A percentile compares a stretch with the other conserved stretches of the same genome.
Evolutionary conservation across 2,329 filamentous ascomycete genomes (phyloP).

Genomic region (Zopfia rhizophila): DNA sequence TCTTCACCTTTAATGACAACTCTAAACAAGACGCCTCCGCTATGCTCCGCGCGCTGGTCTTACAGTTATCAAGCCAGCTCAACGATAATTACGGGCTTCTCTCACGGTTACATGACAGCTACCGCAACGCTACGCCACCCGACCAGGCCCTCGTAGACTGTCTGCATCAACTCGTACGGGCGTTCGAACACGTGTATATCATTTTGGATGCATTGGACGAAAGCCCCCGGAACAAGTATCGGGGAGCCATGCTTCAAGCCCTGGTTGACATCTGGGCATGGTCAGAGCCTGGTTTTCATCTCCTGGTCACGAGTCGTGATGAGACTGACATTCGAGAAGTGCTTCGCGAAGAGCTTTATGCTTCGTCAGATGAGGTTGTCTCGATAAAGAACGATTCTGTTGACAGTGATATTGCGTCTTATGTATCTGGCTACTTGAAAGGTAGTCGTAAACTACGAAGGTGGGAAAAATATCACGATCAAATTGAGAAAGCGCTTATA

Average conservation of each 20-base stretch:
- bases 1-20: constrained; percentile 17
- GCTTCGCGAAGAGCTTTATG: constrained; percentile 23
- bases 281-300: constrained; percentile 10
- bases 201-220: no score
- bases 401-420: constrained; percentile 33
- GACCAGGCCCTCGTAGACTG: no score
- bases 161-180: no score
- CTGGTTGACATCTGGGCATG: constrained; percentile 14
- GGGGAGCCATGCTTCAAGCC: no score
- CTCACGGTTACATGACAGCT: constrained; percentile 8
- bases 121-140: no score
- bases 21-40: constrained; percentile 13
- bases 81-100: constrained; percentile 10
- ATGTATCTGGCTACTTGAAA: constrained; percentile 26
- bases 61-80: constrained; percentile 16
- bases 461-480: constrained; percentile 22
- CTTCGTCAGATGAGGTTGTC: constrained; percentile 18
- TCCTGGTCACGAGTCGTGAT: constrained; percentile 20
- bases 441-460: constrained; percentile 9
- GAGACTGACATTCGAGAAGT: constrained; percentile 19
- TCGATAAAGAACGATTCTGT: constrained; percentile 23
- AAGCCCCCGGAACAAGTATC: no score
- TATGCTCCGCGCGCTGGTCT: constrained; percentile 18
- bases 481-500: constrained; percentile 18
- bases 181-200: no score